phyloP scores from a whole-genome alignment of 106 monocot species.

The Dioscorea zingiberensis region DNA sequence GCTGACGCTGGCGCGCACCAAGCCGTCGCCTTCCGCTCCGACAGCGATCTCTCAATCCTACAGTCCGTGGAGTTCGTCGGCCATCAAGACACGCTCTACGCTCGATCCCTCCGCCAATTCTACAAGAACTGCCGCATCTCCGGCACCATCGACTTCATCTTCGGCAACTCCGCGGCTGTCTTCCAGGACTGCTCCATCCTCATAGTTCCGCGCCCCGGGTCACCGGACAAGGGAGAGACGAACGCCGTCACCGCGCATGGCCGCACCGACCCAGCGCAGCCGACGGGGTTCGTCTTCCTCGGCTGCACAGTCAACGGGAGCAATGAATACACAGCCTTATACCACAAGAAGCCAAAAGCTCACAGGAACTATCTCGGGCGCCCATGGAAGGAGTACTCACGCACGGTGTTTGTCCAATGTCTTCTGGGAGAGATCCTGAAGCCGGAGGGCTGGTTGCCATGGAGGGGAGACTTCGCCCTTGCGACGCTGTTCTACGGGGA shows the following conservation, averaged over 20 bases:
- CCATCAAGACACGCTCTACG: constrained; percentile 94
- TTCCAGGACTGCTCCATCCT: constrained; percentile 53
- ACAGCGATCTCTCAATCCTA: constrained; percentile 67
- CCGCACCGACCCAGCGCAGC: constrained; percentile 73
- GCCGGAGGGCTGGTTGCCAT: constrained; percentile 85
- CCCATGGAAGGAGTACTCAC: constrained; percentile 95
- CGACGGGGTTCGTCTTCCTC: constrained; percentile 81
- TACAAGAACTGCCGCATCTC: constrained; percentile 58
- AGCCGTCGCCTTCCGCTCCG: constrained; percentile 85
- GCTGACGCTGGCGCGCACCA: constrained; percentile 78
- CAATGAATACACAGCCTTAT: constrained; percentile 52
- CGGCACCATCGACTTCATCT: constrained; percentile 84
- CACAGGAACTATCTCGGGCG: constrained; percentile 72
- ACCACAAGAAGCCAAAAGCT: constrained; percentile 31
- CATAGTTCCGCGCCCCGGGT: constrained; percentile 43
- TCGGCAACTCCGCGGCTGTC: constrained; percentile 75
- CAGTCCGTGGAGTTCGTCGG: constrained; percentile 73
- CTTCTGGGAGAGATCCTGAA: constrained; percentile 53
- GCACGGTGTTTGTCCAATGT: constrained; percentile 58
- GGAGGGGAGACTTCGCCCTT: constrained; percentile 73
- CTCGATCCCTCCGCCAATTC: constrained; percentile 71
- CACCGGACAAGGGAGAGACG: constrained; percentile 64
- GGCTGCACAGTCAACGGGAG: constrained; percentile 55
- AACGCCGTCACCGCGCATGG: constrained; percentile 83
- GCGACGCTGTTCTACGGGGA: constrained; percentile 79